Conservation (phyloP, 2,329 filamentous ascomycete species). For the Cladosporium sp. region DNA sequence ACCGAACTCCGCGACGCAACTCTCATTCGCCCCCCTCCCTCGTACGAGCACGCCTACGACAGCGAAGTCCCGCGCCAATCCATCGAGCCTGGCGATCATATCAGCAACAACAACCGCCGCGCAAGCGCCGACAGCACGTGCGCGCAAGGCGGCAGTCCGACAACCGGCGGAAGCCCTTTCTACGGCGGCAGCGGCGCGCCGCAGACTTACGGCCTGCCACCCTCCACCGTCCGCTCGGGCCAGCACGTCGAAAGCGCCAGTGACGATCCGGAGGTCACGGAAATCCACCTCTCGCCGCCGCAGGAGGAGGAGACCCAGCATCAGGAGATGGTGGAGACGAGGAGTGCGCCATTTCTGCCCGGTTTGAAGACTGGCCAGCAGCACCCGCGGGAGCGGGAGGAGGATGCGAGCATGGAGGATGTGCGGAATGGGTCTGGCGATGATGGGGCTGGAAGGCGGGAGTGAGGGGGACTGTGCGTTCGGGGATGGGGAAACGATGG, state of each 20-base stretch:
- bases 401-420: conserved; percentile 6
- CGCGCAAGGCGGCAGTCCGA: conserved; percentile 12
- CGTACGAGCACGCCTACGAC: conserved; percentile 9
- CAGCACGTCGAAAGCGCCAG: not conserved
- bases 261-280: conserved; percentile 9
- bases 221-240: not conserved
- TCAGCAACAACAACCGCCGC: conserved; percentile 12
- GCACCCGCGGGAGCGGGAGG: not conserved
- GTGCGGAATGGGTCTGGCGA: not conserved
- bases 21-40: conserved; percentile 2
- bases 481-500: conserved; percentile 3
- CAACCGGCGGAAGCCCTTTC: not conserved
- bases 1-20: conserved; percentile 17
- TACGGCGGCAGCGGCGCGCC: conserved; percentile 1
- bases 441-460: not conserved
- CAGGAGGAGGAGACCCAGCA: conserved; percentile 16
- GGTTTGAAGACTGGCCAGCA: not conserved
- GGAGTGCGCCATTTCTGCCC: conserved; percentile 8
- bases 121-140: conserved; percentile 11
- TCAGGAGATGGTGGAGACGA: too few relatives aligned
- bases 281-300: conserved; percentile 11
- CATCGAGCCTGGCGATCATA: conserved; percentile 2
- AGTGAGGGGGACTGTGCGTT: not conserved
- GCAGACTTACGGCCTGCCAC: not conserved
- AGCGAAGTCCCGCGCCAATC: conserved; percentile 10